phyloP scores from a whole-genome alignment of 2,329 filamentous ascomycete species.

The Pseudodiploospora longispora region DNA sequence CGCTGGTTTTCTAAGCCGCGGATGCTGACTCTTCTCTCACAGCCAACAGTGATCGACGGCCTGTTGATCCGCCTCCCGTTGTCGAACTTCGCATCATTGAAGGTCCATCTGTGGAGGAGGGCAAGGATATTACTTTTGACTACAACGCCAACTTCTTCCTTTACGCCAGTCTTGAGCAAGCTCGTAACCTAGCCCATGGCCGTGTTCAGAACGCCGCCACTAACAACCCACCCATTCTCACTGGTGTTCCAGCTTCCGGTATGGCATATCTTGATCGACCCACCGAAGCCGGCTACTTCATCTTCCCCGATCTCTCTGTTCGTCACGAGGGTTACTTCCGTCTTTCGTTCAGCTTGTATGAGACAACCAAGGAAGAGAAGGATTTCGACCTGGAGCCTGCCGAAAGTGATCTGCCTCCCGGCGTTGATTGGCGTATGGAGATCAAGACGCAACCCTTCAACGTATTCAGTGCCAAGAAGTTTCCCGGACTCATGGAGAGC shows the following conservation, averaged over 20 bases:
- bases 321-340: slow-evolving; percentile 90
- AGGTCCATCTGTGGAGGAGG: slow-evolving; percentile 51
- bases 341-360: slow-evolving; percentile 87
- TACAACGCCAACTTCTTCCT: slow-evolving; percentile 98
- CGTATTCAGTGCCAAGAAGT: slow-evolving; percentile 97
- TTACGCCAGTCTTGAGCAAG: slow-evolving; percentile 82
- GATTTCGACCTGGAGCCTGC: slow-evolving; percentile 57
- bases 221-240: slow-evolving; percentile 73
- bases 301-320: slow-evolving; percentile 94
- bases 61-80: slow-evolving; percentile 89
- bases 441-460: slow-evolving; percentile 81
- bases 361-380: slow-evolving; percentile 79
- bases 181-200: slow-evolving; percentile 73
- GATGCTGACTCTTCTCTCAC: slow-evolving; percentile 12
- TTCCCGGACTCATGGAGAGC: slow-evolving; percentile 86
- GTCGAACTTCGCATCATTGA: slow-evolving; percentile 85
- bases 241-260: slow-evolving; percentile 87
- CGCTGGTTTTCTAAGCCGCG: not conserved
- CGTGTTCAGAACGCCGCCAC: slow-evolving; percentile 62
- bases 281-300: slow-evolving; percentile 75
- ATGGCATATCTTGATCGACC: slow-evolving; percentile 95
- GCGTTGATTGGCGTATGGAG: slow-evolving; percentile 78
- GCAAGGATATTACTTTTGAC: slow-evolving; percentile 71
- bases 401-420: slow-evolving; percentile 37
- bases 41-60: slow-evolving; percentile 63